phyloP scores from a whole-genome alignment of 371 early-diverging fungal species.

The Rhizomucor miehei region DNA sequence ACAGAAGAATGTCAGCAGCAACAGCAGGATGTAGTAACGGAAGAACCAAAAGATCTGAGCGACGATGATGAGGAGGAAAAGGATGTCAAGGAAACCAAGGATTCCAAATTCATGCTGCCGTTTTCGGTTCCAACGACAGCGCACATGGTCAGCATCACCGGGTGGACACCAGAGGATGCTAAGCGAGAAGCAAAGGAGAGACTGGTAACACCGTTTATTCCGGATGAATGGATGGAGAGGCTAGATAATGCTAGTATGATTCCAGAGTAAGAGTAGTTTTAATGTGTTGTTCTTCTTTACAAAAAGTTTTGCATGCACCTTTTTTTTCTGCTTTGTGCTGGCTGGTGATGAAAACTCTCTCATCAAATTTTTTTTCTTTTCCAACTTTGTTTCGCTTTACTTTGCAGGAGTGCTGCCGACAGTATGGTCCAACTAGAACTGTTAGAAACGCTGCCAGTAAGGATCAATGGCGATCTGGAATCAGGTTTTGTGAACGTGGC shows the following conservation, averaged over 20 bases:
- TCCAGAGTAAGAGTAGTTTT: not conserved
- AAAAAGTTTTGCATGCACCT: too few relatives aligned
- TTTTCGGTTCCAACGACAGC: constrained; percentile 51
- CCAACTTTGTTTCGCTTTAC: too few relatives aligned
- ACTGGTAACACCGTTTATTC: constrained; percentile 12
- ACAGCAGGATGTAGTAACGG: not conserved
- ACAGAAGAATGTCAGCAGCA: not conserved
- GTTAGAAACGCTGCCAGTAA: constrained; percentile 1
- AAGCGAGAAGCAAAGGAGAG: constrained; percentile 12
- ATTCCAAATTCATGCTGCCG: constrained; percentile 51
- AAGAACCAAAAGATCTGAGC: not conserved
- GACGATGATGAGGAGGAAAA: constrained; percentile 36
- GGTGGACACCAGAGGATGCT: constrained; percentile 10
- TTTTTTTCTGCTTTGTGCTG: too few relatives aligned
- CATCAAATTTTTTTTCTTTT: too few relatives aligned
- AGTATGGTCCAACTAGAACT: too few relatives aligned
- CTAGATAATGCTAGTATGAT: constrained; percentile 11
- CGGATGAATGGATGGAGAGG: constrained; percentile 16
- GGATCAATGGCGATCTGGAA: too few relatives aligned
- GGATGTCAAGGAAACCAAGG: constrained; percentile 46
- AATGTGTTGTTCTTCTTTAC: too few relatives aligned
- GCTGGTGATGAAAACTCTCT: too few relatives aligned
- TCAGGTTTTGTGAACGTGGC: too few relatives aligned
- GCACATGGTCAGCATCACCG: constrained; percentile 25
- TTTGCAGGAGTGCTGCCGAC: too few relatives aligned